These are phyloP conservation scores for Lepiota venenata DNA, from an alignment of 768 basidiomycete species.

Conservation along the genomic window DNA sequence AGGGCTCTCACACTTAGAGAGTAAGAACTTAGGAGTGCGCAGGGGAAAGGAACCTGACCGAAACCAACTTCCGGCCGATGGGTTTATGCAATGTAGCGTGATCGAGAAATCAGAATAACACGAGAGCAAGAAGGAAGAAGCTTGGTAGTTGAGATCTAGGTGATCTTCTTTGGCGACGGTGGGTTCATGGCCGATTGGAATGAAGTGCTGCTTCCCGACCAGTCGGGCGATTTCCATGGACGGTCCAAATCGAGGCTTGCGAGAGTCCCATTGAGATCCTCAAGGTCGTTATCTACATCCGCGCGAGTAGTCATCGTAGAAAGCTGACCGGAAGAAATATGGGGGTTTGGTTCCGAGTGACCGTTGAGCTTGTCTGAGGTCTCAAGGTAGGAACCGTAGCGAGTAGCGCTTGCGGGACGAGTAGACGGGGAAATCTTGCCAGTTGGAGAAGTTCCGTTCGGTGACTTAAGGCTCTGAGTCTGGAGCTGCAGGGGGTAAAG, in stretches of 20 bases:
- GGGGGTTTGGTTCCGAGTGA: constrained; percentile 49
- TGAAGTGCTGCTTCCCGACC: constrained; percentile 8
- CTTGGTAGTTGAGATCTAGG: constrained; percentile 6
- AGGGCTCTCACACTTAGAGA: constrained; percentile 1
- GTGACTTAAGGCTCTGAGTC: constrained; percentile 35
- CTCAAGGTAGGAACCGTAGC: constrained; percentile 46
- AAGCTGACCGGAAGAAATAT: constrained; percentile 48
- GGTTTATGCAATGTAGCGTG: constrained; percentile 28
- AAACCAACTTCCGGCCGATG: constrained; percentile 23
- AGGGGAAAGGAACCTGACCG: constrained; percentile 13
- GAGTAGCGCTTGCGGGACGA: constrained; percentile 42
- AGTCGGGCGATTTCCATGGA: constrained; percentile 25
- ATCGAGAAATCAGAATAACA: constrained; percentile 25
- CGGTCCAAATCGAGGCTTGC: constrained; percentile 69
- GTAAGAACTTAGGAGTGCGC: constrained; percentile 6
- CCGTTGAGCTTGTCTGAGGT: constrained; percentile 33
- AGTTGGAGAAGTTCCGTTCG: constrained; percentile 6
- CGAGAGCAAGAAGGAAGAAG: constrained; percentile 19
- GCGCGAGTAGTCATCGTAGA: constrained; percentile 22
- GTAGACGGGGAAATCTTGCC: constrained; percentile 41
- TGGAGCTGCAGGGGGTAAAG: constrained; percentile 37
- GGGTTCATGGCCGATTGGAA: constrained; percentile 13
- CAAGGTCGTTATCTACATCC: constrained; percentile 49
- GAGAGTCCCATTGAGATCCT: constrained; percentile 73
- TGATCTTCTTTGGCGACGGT: constrained; percentile 14